These are phyloP conservation scores for Vanrija pseudolonga DNA, from an alignment of 1,284 basidiomycete species.

Conservation along the genomic window DNA sequence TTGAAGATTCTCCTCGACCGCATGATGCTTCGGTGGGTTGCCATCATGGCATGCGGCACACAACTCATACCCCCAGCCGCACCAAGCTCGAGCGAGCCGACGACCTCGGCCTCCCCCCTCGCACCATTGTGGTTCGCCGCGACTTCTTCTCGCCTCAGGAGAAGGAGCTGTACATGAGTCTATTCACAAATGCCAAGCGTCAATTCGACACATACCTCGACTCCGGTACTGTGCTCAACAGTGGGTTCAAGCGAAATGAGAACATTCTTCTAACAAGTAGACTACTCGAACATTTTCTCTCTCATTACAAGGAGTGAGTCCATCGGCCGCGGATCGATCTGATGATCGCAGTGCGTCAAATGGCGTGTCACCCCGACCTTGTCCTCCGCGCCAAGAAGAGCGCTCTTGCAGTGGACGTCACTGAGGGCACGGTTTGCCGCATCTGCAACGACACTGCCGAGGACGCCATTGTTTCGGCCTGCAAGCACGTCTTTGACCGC, in stretches of 20 bases:
- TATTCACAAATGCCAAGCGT: constrained; percentile 90
- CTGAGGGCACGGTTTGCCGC: constrained; percentile 76
- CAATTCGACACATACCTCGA: constrained; percentile 88
- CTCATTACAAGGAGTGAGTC: constrained; percentile 51
- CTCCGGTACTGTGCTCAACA: constrained; percentile 85
- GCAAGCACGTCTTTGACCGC: constrained; percentile 66
- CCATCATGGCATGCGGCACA: not conserved
- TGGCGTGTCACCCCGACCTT: constrained; percentile 88
- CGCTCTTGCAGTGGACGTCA: constrained; percentile 60
- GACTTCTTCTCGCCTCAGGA: constrained; percentile 97
- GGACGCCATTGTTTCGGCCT: constrained; percentile 91
- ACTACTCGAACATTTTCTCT: constrained; percentile 91
- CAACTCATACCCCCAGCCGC: constrained; percentile 26
- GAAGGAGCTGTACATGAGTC: constrained; percentile 87
- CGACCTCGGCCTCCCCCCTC: constrained; percentile 93
- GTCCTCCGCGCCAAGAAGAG: constrained; percentile 72
- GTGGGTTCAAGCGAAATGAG: constrained; percentile 53
- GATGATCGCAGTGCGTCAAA: constrained; percentile 66
- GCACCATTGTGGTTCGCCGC: constrained; percentile 80
- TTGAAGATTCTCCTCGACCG: constrained; percentile 81
- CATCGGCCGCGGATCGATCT: not conserved
- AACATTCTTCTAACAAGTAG: constrained; percentile 48
- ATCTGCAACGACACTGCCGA: constrained; percentile 71
- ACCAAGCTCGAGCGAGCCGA: constrained; percentile 86
- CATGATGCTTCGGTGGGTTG: constrained; percentile 79